Evolutionary conservation across 306 rosid genomes (phyloP), one percentile per base, ranked within the genome.

Genomic region (Prunus padus): DNA sequence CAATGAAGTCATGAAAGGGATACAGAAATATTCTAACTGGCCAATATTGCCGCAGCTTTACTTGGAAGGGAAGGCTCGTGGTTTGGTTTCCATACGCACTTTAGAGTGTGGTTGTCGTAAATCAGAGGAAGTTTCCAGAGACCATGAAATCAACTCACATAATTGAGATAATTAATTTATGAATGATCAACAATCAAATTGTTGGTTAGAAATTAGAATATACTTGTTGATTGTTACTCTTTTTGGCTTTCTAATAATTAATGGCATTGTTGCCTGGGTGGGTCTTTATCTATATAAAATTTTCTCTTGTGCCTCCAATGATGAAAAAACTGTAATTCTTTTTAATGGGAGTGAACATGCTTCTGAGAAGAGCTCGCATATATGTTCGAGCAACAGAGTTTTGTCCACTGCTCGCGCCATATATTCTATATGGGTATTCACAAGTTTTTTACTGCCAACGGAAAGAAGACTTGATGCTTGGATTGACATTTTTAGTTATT

Each of bases 21-120:
- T 92, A 84, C 92, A 95, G 86, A 92, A 89, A 74, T 86, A 80
- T 54, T 92, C 97, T 20, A 92, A 90, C 82, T 92, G 98, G 98
- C 98, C 97, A 57, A 90, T 92, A 1, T 92, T 75, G 79, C 98
- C 98, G 49, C 97, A 95, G 80, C 91, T 95, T 67, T 95, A 86
- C 85, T 92, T 93, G 89, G 87, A 92, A 87, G 95, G 96, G 54
- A 96, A 95, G 77, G 92, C 92, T 79, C 84, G 92, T 65, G 98
- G n/a, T n/a, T n/a, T n/a, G n/a, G n/a, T n/a, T n/a, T n/a, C n/a
- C n/a, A n/a, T n/a, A n/a, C n/a, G n/a, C n/a, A n/a, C n/a, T n/a
- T n/a, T n/a, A n/a, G n/a, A n/a, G n/a, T n/a, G n/a, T n/a, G n/a
- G n/a, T n/a, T n/a, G n/a, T n/a, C n/a, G n/a, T n/a, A n/a, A n/a